These are phyloP conservation scores for Tulasnella sp. DNA, from an alignment of 768 basidiomycete species.

Conservation along the genomic window DNA sequence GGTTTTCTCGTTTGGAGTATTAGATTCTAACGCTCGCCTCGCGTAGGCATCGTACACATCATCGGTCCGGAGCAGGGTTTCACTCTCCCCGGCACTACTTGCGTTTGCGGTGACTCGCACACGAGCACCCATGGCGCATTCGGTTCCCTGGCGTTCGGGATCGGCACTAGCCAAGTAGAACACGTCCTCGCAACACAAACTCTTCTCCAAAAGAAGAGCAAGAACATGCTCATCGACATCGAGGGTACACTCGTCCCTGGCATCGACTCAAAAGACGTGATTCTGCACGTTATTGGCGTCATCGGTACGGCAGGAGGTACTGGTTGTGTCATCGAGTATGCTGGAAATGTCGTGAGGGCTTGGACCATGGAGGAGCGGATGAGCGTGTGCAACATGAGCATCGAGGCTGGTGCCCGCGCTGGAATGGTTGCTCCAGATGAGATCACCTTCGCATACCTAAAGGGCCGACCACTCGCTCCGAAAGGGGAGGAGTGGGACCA, in stretches of 20 bases:
- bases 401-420: slow-evolving; percentile 88
- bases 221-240: slow-evolving; percentile 90
- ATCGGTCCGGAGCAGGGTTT: slow-evolving; percentile 95
- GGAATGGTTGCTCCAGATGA: slow-evolving; percentile 92
- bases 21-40: not conserved
- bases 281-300: slow-evolving; percentile 82
- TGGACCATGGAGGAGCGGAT: slow-evolving; percentile 89
- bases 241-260: slow-evolving; percentile 77
- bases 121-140: slow-evolving; percentile 93
- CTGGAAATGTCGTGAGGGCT: slow-evolving; percentile 78
- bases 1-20: too few species aligned
- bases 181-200: slow-evolving; percentile 93
- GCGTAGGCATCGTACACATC: slow-evolving; percentile 72
- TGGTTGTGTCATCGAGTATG: slow-evolving; percentile 86
- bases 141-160: slow-evolving; percentile 88
- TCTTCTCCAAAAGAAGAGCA: slow-evolving; percentile 77
- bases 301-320: slow-evolving; percentile 94
- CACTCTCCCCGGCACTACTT: slow-evolving; percentile 74
- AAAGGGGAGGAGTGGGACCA: slow-evolving; percentile 79
- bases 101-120: slow-evolving; percentile 91
- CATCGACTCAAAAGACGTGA: slow-evolving; percentile 84
- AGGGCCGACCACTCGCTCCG: slow-evolving; percentile 73
- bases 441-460: slow-evolving; percentile 78
- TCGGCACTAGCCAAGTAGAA: slow-evolving; percentile 91
- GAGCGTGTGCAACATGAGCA: slow-evolving; percentile 94